phyloP scores from a whole-genome alignment of 2,329 filamentous ascomycete genomes.

The Zasmidium cellare region DNA sequence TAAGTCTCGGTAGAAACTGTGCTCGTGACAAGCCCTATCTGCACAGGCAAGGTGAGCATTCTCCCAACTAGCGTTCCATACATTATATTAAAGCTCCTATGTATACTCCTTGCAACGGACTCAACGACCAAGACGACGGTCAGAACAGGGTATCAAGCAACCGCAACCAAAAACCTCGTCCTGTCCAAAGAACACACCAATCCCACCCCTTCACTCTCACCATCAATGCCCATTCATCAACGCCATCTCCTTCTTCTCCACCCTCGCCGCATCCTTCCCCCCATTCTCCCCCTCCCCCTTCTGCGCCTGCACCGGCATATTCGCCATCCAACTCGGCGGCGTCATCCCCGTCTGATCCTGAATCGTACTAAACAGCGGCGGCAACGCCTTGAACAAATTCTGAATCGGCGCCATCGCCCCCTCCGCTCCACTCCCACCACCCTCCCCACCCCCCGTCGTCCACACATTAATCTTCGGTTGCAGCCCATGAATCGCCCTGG shows the following conservation, averaged over 20 bases:
- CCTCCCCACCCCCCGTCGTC: constrained; percentile 68
- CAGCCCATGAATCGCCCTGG: constrained; percentile 70
- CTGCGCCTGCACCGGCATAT: constrained; percentile 45
- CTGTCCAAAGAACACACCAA: too few relatives aligned
- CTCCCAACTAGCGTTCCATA: too few relatives aligned
- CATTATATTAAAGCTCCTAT: too few relatives aligned
- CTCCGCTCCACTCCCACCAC: constrained; percentile 54
- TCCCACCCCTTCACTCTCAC: background rate
- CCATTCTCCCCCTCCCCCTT: background rate
- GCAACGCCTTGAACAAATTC: constrained; percentile 81
- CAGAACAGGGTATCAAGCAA: background rate
- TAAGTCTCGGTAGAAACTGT: too few relatives aligned
- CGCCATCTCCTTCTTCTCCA: constrained; percentile 13
- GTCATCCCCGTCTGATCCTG: constrained; percentile 85
- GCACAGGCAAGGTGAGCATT: too few relatives aligned
- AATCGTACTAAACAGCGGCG: constrained; percentile 80
- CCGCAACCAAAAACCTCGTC: background rate
- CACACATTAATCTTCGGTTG: constrained; percentile 89
- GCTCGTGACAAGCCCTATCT: too few relatives aligned
- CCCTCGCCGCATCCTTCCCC: too few relatives aligned
- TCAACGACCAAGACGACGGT: too few relatives aligned
- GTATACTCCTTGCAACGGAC: too few relatives aligned
- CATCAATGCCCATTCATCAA: constrained; percentile 15
- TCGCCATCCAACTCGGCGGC: constrained; percentile 69
- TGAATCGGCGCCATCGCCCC: constrained; percentile 51